Evolutionary conservation across 2,329 filamentous ascomycete genomes (phyloP).

Genomic region (Talaromyces sp.): DNA sequence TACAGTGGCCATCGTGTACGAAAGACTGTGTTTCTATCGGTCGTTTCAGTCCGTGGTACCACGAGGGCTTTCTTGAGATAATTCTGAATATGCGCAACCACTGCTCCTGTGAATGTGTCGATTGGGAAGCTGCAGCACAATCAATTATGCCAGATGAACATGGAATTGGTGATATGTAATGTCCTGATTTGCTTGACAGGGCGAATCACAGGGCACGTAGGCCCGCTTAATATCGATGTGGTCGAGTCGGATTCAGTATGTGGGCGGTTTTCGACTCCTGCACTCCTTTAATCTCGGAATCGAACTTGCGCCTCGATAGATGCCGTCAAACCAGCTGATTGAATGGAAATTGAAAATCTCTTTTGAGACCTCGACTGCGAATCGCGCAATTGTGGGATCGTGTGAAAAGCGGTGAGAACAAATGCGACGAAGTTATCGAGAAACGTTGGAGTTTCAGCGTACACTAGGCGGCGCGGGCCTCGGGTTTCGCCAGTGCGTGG

Average conservation of each 20-base stretch:
- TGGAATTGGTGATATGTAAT: background rate
- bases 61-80: background rate
- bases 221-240: background rate
- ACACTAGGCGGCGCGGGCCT: slow-evolving; percentile 5
- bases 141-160: background rate
- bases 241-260: background rate
- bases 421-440: background rate
- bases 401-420: background rate
- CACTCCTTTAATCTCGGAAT: background rate
- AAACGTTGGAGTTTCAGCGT: background rate
- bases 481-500: slow-evolving; percentile 1
- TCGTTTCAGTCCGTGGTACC: background rate
- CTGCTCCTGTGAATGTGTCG: background rate
- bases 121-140: background rate
- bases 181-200: background rate
- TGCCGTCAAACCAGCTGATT: background rate
- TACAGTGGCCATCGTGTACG: slow-evolving; percentile 34
- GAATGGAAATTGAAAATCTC: background rate
- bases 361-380: background rate
- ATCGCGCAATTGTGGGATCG: background rate
- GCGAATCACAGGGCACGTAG: background rate
- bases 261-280: background rate
- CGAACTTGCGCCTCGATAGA: background rate
- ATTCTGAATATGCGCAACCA: background rate
- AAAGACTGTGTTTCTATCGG: background rate